Conservation (phyloP, 495 filamentous ascomycete genomes). For the Sabuloglossum arenarium region DNA sequence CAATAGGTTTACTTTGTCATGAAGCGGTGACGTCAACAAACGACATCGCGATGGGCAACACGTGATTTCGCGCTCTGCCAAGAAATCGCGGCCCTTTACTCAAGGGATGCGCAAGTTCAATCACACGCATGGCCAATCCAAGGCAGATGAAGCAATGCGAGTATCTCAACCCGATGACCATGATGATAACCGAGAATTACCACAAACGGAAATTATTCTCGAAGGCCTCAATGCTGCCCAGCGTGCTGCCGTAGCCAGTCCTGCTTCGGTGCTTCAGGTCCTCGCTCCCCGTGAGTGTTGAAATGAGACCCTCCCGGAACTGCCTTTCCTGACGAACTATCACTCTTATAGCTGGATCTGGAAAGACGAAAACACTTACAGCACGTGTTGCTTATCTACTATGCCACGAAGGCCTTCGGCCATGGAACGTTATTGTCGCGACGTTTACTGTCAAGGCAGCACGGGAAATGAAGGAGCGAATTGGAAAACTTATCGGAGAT, state of each 20-base stretch:
- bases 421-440: conserved; percentile 87
- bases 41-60: background rate
- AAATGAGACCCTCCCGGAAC: background rate
- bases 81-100: background rate
- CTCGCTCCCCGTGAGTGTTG: conserved; percentile 36
- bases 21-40: too few relatives aligned
- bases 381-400: conserved; percentile 91
- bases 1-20: background rate
- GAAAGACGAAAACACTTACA: conserved; percentile 94
- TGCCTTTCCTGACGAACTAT: background rate
- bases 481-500: conserved; percentile 58
- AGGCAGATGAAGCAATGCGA: background rate
- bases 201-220: background rate
- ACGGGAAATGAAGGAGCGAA: conserved; percentile 82
- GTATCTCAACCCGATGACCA: background rate
- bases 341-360: conserved; percentile 27
- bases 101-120: too few relatives aligned
- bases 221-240: conserved; percentile 70
- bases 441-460: conserved; percentile 97
- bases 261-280: conserved; percentile 63
- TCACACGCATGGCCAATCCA: too few relatives aligned
- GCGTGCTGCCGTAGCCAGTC: conserved; percentile 61
- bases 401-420: conserved; percentile 49
- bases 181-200: background rate
- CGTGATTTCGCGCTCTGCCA: background rate